These are phyloP conservation scores for Adansonia gregorii DNA, from an alignment of 441 rosid genomes.

Conservation along the genomic window DNA sequence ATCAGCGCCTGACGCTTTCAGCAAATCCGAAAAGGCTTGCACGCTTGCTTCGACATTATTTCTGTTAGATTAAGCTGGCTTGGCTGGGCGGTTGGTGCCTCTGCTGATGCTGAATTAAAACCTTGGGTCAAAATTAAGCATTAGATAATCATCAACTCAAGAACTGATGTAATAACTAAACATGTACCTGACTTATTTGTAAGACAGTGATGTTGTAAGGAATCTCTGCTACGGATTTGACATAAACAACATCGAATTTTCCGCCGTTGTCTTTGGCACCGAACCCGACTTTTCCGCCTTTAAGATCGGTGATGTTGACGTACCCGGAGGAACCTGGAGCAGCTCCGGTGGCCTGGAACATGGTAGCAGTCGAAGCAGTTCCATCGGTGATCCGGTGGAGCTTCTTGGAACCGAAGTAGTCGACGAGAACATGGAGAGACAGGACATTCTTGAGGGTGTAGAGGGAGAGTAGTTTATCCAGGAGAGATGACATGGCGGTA, in stretches of 20 bases:
- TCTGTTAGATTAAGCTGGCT: constrained; percentile 52
- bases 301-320: constrained; percentile 66
- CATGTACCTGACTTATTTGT: constrained; percentile 51
- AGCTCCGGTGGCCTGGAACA: constrained; percentile 75
- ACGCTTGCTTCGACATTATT: constrained; percentile 60
- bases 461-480: constrained; percentile 50
- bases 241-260: constrained; percentile 49
- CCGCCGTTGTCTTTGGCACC: constrained; percentile 56
- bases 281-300: constrained; percentile 73
- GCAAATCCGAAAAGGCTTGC: constrained; percentile 60
- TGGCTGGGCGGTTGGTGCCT: constrained; percentile 67
- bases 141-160: neutral
- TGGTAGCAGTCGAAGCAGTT: constrained; percentile 57
- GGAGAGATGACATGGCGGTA: constrained; percentile 56
- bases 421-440: constrained; percentile 70
- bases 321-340: constrained; percentile 68
- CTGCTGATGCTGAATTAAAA: constrained; percentile 62
- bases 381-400: constrained; percentile 71
- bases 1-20: constrained; percentile 52
- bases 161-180: neutral
- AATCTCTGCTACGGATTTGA: constrained; percentile 58
- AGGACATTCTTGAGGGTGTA: constrained; percentile 63
- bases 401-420: constrained; percentile 74
- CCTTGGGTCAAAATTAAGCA: constrained; percentile 25
- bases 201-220: constrained; percentile 67